Conservation (phyloP, 202 grass and related monocot species). For the Setaria italica region DNA sequence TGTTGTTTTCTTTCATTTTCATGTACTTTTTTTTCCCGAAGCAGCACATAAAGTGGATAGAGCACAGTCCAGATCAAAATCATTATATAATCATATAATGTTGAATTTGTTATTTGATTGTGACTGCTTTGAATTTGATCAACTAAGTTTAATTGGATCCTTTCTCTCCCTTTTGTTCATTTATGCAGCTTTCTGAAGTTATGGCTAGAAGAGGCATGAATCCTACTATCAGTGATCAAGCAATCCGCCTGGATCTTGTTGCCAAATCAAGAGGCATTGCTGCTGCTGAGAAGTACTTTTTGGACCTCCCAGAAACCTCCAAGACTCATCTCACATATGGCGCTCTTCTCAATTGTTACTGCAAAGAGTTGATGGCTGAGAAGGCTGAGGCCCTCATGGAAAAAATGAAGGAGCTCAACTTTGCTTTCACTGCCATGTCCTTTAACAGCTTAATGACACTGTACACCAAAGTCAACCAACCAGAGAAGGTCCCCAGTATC, state of each 20-base stretch:
- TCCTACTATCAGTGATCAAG: constrained; percentile 83
- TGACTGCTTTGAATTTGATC: constrained; percentile 20
- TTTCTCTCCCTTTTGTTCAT: constrained; percentile 12
- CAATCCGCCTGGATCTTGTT: constrained; percentile 82
- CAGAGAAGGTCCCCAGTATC: constrained; percentile 70
- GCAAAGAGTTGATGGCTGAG: constrained; percentile 71
- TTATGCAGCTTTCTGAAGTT: constrained; percentile 70
- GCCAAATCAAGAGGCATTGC: constrained; percentile 81
- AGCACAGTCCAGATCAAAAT: not conserved
- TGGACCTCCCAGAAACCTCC: constrained; percentile 85
- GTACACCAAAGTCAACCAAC: constrained; percentile 74
- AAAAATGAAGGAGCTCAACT: constrained; percentile 92
- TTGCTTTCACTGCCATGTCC: constrained; percentile 85
- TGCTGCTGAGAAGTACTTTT: constrained; percentile 90
- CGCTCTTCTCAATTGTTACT: constrained; percentile 89
- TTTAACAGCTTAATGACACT: constrained; percentile 96
- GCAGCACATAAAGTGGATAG: constrained; percentile 13
- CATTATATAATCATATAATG: constrained; percentile 21
- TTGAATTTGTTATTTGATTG: constrained; percentile 5
- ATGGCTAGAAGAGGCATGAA: constrained; percentile 90
- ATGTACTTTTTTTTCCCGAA: constrained; percentile 16
- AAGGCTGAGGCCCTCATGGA: constrained; percentile 79
- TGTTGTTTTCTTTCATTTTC: constrained; percentile 30
- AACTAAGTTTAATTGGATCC: not conserved
- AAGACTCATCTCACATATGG: constrained; percentile 97